These are phyloP conservation scores for Triangularia verruculosa DNA, from an alignment of 2,329 filamentous ascomycete genomes.

Conservation along the genomic window DNA sequence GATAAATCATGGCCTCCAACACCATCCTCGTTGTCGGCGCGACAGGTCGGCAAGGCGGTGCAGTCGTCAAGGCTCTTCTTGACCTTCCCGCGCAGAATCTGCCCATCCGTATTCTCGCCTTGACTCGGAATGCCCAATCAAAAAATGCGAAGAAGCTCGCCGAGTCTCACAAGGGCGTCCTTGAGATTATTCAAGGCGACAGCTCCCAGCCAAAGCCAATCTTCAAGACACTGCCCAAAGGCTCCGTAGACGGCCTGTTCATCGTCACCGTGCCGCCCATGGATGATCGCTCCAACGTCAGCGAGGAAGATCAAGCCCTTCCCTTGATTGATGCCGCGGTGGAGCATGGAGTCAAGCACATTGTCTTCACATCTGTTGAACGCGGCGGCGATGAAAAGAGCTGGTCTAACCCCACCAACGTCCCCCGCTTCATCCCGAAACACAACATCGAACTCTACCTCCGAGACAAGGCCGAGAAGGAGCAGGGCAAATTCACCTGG, in stretches of 20 bases:
- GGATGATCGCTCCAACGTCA: conserved; percentile 22
- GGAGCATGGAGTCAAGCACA: conserved; percentile 32
- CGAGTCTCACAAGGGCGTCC: conserved; percentile 34
- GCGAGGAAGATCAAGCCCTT: conserved; percentile 37
- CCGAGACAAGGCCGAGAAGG: conserved; percentile 34
- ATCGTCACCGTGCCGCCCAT: conserved; percentile 32
- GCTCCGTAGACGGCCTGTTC: conserved; percentile 34
- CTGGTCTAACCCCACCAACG: conserved; percentile 30
- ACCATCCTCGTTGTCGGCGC: conserved; percentile 38
- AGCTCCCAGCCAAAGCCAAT: conserved; percentile 32
- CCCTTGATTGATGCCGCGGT: conserved; percentile 36
- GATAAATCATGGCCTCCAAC: conserved; percentile 19
- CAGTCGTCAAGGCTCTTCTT: conserved; percentile 29
- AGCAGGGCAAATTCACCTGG: conserved; percentile 32
- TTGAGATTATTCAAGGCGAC: conserved; percentile 37
- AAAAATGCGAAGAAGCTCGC: conserved; percentile 35
- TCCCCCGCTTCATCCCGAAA: conserved; percentile 42
- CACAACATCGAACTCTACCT: conserved; percentile 59
- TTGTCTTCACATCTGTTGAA: conserved; percentile 34
- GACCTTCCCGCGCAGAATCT: conserved; percentile 24
- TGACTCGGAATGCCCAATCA: conserved; percentile 27
- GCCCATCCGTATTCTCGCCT: conserved; percentile 25
- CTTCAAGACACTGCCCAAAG: conserved; percentile 33
- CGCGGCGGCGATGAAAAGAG: conserved; percentile 32
- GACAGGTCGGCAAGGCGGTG: conserved; percentile 37